A percentile compares a stretch with the other conserved stretches of the same genome.
Conservation (phyloP, 106 monocot genomes). For the Dendrobium nobile region DNA sequence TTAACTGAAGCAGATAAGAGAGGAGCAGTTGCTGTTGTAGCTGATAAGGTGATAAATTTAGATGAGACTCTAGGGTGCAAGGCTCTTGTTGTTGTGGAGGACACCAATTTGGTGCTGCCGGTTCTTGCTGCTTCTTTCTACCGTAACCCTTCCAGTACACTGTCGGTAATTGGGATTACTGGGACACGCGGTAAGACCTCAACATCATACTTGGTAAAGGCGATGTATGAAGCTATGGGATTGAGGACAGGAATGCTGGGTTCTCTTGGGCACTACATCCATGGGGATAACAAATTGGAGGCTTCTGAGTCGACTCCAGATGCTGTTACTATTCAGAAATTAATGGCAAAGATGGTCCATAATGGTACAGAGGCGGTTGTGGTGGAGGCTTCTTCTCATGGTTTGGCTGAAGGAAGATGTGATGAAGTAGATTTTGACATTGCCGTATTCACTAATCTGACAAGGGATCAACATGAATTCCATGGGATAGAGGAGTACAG, state of each 20-base stretch:
- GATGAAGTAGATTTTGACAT: conserved; percentile 90
- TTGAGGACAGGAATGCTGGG: conserved; percentile 75
- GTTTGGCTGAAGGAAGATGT: conserved; percentile 39
- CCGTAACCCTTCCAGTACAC: conserved; percentile 54
- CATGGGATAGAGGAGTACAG: conserved; percentile 55
- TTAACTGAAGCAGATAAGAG: conserved; percentile 87
- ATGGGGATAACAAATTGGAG: conserved; percentile 65
- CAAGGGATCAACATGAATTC: conserved; percentile 45
- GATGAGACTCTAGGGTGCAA: conserved; percentile 70
- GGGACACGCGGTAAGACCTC: conserved; percentile 71
- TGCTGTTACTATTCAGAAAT: conserved; percentile 36
- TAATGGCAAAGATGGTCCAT: conserved; percentile 69
- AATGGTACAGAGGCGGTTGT: conserved; percentile 64
- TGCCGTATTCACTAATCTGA: conserved; percentile 79
- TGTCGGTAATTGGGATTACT: conserved; percentile 73
- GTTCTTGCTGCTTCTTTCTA: conserved; percentile 73
- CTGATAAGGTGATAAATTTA: conserved; percentile 70
- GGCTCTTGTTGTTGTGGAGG: conserved; percentile 88
- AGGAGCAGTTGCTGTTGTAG: conserved; percentile 83
- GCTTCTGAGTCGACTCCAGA: conserved; percentile 37
- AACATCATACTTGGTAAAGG: conserved; percentile 66
- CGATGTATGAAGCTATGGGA: conserved; percentile 84
- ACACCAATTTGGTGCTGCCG: conserved; percentile 44
- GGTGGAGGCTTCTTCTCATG: conserved; percentile 48
- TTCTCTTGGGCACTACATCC: conserved; percentile 53